A percentile compares a stretch with the other conserved stretches of the same genome.
Conservation (phyloP, 78 protist species). For the Dictyostelium capitatum region DNA sequence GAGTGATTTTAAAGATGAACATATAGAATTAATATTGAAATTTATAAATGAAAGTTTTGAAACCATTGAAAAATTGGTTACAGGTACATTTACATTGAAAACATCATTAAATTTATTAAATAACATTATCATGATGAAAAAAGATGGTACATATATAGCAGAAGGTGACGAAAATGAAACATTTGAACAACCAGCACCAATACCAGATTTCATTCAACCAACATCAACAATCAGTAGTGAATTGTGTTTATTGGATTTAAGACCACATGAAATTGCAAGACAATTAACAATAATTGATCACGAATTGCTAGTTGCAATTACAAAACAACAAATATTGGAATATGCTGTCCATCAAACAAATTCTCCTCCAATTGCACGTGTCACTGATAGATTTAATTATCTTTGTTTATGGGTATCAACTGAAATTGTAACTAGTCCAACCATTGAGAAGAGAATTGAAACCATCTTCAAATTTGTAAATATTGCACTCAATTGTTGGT, state of each 20-base stretch:
- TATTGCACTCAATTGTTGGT: conserved; percentile 78
- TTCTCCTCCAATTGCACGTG: conserved; percentile 27
- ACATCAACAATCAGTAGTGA: neutral
- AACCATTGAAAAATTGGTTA: conserved; percentile 41
- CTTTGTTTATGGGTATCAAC: conserved; percentile 49
- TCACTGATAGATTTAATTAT: conserved; percentile 59
- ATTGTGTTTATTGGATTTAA: conserved; percentile 25
- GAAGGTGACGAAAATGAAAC: conserved; percentile 14
- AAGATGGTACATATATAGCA: conserved; percentile 28
- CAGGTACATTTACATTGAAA: conserved; percentile 26
- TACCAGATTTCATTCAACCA: conserved; percentile 46
- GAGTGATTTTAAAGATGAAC: conserved; percentile 36
- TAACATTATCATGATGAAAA: neutral
- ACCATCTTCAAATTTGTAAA: conserved; percentile 64
- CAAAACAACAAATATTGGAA: conserved; percentile 38
- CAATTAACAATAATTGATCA: conserved; percentile 72
- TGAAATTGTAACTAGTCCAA: conserved; percentile 33
- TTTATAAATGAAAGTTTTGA: conserved; percentile 40
- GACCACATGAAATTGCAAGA: conserved; percentile 70
- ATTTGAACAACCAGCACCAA: conserved; percentile 69
- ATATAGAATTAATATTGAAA: neutral
- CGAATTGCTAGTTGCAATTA: conserved; percentile 5
- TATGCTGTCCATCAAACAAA: conserved; percentile 33
- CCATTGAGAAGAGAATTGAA: conserved; percentile 42
- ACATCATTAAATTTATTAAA: neutral